Evolutionary conservation across 1,139 yeast genomes (phyloP), one percentile per base, ranked within the genome.

Genomic region (Diutina pseudorugosa): DNA sequence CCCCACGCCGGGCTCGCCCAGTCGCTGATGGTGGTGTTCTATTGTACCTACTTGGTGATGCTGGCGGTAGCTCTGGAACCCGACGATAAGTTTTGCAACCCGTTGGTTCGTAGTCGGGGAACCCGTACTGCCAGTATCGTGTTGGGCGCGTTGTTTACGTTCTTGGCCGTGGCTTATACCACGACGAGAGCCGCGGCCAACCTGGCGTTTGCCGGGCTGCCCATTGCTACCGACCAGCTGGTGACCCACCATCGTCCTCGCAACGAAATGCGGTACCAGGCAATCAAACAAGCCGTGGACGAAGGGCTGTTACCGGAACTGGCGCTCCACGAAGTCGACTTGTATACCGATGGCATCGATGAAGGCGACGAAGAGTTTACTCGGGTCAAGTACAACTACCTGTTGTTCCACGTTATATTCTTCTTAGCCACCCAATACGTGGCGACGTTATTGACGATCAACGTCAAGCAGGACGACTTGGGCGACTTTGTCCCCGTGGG

Each of bases 401-500:
- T 90, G 2, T 70, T 91, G 53, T 94, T 93, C 75, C 98, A 94
- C 65, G 65, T 91, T 36, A 87, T 94, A 43, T 94, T 94, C 75
- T 83, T 94, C 65, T 73, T 94, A 58, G 98, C 98, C 0, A 93
- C 98, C 0, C 98, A 93, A 66, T 94, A 95, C 79, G 91, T 93
- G 51, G 97, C 98, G 1, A 90, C 96, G 0, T 72, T 94, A 57
- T 74, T 94, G 55, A 94, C 98, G 0, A 87, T 90, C 67, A 93
- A 91, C 62, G 97, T 93, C 36, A 83, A 85, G 53, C 83, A 84
- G 60, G 95, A 88, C 59, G 85, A 84, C 56, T 77, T 81, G 51
- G 96, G 95, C 7, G 95, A 89, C 58, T 94, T 94, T 63, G 84
- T 90, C 7, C 98, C 98, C 0, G 98, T 94, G 5, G 99, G 99